Evolutionary conservation across 2,329 filamentous ascomycete species (phyloP), one percentile per base, ranked within the genome.

Genomic region (Rutstroemia sp.): DNA sequence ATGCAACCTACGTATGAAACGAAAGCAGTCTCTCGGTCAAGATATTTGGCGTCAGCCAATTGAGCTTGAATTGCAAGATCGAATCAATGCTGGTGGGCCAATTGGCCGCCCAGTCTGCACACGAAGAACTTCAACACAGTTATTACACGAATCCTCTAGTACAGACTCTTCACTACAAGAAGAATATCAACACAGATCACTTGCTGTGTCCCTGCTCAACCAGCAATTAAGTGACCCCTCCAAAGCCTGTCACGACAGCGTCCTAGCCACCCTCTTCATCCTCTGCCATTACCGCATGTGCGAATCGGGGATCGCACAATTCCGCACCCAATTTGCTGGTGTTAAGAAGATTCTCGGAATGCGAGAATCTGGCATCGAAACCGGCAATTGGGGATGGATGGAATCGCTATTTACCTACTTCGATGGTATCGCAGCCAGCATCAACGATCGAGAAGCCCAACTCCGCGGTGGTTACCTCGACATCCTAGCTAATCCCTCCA

Each of bases 371-470:
- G 72, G 79, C 69, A 66, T 83, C 66, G 71, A 81, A 47, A 77
- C 77, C 12, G 75, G 83, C 51, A 88, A 91, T 59, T 87, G 90
- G 58, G 83, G 85, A 12, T 96, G 92, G 92, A 92, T 96, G 75
- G 89, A 95, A 66, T 85, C 90, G 44, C 84, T 96, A 64, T 96
- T 96, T 68, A 94, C 90, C 37, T 95, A 92, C 79, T 95, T 95
- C 69, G 92, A 96, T 70, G 90, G 92, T 55, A 90, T 96, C 74
- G 91, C 90, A 0, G 90, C 90, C 41, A 92, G 88, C 52, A 90
- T 95, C 68, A 96, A 96, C 65, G 89, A 96, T 71, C 84, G 92
- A 52, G 92, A 96, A 71, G 84, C 88, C 30, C 90, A 95, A 70
- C 81, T 96, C 18, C 77, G 79, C 39, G 80, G 80, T 25, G 76